Percentiles rank a stretch among this genome's conserved stretches.
These are phyloP conservation scores for Populus alba DNA, from an alignment of 345 rosid genomes.

Conservation along the genomic window DNA sequence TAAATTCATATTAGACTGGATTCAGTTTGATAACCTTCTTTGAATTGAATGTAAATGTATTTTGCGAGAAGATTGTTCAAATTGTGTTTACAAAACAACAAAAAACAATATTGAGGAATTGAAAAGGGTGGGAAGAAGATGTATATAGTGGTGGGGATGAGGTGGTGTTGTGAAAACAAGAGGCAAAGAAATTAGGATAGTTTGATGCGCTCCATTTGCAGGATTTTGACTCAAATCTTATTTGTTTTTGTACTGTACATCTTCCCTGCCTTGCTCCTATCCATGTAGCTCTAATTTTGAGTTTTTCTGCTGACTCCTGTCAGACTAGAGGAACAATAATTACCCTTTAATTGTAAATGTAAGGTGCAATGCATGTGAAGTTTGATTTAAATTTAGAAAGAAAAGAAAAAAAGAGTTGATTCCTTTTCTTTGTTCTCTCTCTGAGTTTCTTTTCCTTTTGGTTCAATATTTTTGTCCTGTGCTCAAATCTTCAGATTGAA, in stretches of 20 bases:
- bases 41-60: neutral
- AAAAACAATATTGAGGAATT: neutral
- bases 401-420: too few species aligned
- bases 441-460: neutral
- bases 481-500: neutral
- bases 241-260: neutral
- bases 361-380: too few species aligned
- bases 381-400: too few species aligned
- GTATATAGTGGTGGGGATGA: neutral
- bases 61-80: neutral
- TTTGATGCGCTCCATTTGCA: neutral
- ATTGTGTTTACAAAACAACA: neutral
- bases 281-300: neutral
- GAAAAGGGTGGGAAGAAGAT: neutral
- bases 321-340: neutral
- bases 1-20: neutral
- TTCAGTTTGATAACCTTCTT: neutral
- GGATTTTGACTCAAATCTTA: neutral
- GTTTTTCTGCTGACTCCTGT: neutral
- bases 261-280: neutral
- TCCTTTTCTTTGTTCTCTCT: neutral
- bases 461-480: neutral
- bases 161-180: neutral
- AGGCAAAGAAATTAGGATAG: neutral
- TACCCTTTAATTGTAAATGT: neutral